These are phyloP conservation scores for Debaryomyces castellii DNA, from an alignment of 805 yeast species.

Conservation along the genomic window DNA sequence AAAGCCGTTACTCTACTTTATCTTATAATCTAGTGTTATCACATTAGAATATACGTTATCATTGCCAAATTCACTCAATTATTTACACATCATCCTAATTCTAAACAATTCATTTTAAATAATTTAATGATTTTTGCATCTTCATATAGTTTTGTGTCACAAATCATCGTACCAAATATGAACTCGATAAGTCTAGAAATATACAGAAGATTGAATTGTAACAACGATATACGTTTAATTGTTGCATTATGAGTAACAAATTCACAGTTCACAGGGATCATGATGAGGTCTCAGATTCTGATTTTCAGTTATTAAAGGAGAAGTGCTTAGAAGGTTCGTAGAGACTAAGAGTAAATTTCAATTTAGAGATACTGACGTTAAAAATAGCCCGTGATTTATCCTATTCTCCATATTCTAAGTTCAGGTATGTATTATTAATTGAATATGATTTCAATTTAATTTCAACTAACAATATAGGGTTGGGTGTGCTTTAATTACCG, in stretches of 20 bases:
- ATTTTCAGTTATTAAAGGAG: slow-evolving; percentile 16
- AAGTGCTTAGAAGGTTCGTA: slow-evolving; percentile 22
- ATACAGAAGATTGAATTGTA: not conserved
- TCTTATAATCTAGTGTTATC: too few relatives aligned
- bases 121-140: not conserved
- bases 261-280: slow-evolving; percentile 8
- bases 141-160: not conserved
- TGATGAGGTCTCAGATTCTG: slow-evolving; percentile 17
- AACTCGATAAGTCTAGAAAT: not conserved
- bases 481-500: slow-evolving; percentile 71
- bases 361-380: slow-evolving; percentile 1
- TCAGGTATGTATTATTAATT: slow-evolving; percentile 34
- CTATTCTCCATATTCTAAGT: slow-evolving; percentile 73
- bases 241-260: not conserved
- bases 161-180: not conserved
- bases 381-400: slow-evolving; percentile 47
- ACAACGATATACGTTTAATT: not conserved
- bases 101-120: too few relatives aligned
- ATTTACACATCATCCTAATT: too few relatives aligned
- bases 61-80: too few relatives aligned
- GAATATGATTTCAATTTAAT: too few relatives aligned
- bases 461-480: slow-evolving; percentile 50
- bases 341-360: too few relatives aligned
- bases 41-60: too few relatives aligned
- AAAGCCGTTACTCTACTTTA: too few relatives aligned